Evolutionary conservation across 2,329 filamentous ascomycete genomes (phyloP), one percentile per base, ranked within the genome.

Genomic region (Didymella segeticola): DNA sequence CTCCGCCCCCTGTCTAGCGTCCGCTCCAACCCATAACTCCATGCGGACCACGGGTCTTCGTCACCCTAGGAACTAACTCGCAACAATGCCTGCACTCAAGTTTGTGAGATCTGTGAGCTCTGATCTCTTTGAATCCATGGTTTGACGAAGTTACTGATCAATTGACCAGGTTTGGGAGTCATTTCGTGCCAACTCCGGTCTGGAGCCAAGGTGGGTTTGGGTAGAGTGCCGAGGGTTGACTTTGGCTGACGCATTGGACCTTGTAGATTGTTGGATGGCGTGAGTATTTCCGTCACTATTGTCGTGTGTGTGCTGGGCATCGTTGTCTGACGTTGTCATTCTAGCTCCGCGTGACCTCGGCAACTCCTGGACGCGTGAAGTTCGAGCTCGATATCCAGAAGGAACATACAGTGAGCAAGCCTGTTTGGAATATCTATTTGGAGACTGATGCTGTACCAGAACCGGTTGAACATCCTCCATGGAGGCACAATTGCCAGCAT

Each of bases 181-280:
- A 2, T 97, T 97, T 75, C 86, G 90, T 78, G 84, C 85, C 62
- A 89, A 91, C 60, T 96, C 92, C 5, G 93, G 93, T 6, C 78
- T 98, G 17, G 93, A 97, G 75, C 91, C 91, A 72, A 89, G 90
- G 93, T 96, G 79, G 38, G 36, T 46, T 23, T n/a, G n/a, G 43
- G 25, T 29, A 22, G 9, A 17, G 5, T 8, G 19, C 5, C 3
- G 7, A 22, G 30, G 22, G 15, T n/a, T 11, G 1, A 30, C 31
- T n/a, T 26, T 27, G 20, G 26, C 50, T 58, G 14, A 57, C 31
- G 4, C 41, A 20, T 3, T 22, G 9, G 19, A 3, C 3, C 9
- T 27, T 12, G 0, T 41, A 80, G 78, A 43, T 59, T 80, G 5
- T 63, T 80, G 7, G 77, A 80, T 63, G 68, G 71, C 4, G 77